Evolutionary conservation across 2,329 filamentous ascomycete species (phyloP), one percentile per base, ranked within the genome.

Genomic region (Coniochaeta prunicola): DNA sequence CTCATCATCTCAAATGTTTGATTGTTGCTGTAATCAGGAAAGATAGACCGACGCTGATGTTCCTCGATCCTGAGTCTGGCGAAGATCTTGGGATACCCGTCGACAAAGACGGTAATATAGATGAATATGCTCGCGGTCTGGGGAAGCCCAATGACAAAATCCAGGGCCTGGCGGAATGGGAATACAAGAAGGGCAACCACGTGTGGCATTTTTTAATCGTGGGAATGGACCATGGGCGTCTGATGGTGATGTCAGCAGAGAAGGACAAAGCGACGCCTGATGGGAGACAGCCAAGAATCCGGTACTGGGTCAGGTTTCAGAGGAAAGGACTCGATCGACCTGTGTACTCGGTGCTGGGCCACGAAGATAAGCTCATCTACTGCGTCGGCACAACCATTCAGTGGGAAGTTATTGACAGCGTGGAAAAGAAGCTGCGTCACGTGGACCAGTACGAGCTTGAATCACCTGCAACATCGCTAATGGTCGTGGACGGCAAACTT

Each of bases 151-250:
- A 81, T 0, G 85, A 89, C 62, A 78, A 77, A 40, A 80, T 92
- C 1, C 76, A 83, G 48, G 78, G 82, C 1, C 69, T 92, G 8
- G 70, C 80, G 1, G 85, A 90, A 61, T 92, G 89, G 89, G 69
- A 76, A 5, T 84, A 82, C 61, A 72, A 75, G 33, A 81, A 82
- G 58, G 77, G 82, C 38, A 77, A 76, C n/a, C 82, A 80, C 58
- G 77, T 72, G 0, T 88, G 87, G 70, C 77, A 81, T 1, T 88
- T 85, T 66, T 75, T 91, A 33, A 76, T 90, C 15, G 78, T 89
- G 12, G 78, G 82, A 4, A 83, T 82, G 0, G 76, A 76, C 33
- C 72, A 73, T 10, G 84, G 85, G 1, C 74, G 78, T 5, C 71
- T 89, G 13, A 66, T 86, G 21, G 76, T 89, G 8, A 76, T 86